Evolutionary conservation across 2,329 filamentous ascomycete genomes (phyloP).

Genomic region (Alternaria brassicae): DNA sequence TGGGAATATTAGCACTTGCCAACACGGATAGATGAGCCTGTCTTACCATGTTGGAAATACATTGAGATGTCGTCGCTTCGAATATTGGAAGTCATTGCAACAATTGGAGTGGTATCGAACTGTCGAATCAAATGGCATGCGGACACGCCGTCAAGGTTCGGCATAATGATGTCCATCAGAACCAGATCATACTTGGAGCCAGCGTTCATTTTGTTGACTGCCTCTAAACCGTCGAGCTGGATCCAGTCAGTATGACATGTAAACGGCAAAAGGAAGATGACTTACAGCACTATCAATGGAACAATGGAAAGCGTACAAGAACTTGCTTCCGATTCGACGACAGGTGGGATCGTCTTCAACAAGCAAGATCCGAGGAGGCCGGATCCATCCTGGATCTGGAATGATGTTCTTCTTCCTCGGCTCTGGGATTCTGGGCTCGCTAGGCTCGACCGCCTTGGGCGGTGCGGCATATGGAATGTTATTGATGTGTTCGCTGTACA

Average conservation of each 20-base stretch:
- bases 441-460: constrained; percentile 65
- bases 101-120: constrained; percentile 84
- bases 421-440: constrained; percentile 58
- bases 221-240: constrained; percentile 85
- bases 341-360: constrained; percentile 82
- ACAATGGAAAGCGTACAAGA: constrained; percentile 70
- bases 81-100: constrained; percentile 99
- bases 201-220: constrained; percentile 81
- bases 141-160: constrained; percentile 90
- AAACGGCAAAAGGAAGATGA: constrained; percentile 18
- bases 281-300: constrained; percentile 68
- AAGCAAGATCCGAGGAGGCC: constrained; percentile 79
- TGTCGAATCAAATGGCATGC: constrained; percentile 93
- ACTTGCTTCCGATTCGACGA: constrained; percentile 71
- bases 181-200: constrained; percentile 69
- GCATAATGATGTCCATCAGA: constrained; percentile 82
- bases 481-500: constrained; percentile 91
- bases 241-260: constrained; percentile 33
- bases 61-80: constrained; percentile 94
- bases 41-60: constrained; percentile 93
- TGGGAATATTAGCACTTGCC: constrained; percentile 53
- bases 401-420: constrained; percentile 67
- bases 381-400: constrained; percentile 69
- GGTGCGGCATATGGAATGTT: constrained; percentile 88
- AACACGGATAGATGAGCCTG: background rate